Conservation (phyloP, 768 basidiomycete species). For the Coprinopsis cinerea region DNA sequence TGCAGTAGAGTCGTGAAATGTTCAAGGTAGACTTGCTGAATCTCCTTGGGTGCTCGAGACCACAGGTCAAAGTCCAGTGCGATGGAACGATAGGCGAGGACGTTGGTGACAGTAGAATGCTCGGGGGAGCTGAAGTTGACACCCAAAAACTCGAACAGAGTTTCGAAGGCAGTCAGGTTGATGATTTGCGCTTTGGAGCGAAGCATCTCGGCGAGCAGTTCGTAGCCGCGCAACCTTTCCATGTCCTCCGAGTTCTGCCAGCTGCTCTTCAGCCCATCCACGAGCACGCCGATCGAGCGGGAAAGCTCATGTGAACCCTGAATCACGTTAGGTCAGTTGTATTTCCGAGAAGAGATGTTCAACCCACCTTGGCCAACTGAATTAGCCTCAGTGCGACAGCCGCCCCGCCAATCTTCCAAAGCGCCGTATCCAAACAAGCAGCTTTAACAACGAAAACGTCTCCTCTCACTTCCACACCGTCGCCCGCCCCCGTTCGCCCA, state of each 20-base stretch:
- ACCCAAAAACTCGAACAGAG: conserved; percentile 81
- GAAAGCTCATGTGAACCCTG: conserved; percentile 77
- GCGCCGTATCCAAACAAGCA: conserved; percentile 60
- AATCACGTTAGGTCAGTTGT: not conserved
- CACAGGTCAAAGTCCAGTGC: conserved; percentile 91
- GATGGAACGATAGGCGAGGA: conserved; percentile 74
- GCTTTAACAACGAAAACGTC: conserved; percentile 58
- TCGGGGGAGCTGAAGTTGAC: conserved; percentile 77
- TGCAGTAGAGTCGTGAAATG: conserved; percentile 75
- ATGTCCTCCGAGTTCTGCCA: conserved; percentile 97
- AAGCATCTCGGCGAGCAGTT: conserved; percentile 72
- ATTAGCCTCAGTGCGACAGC: conserved; percentile 68
- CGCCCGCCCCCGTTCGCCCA: conserved; percentile 12
- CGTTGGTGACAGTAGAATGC: conserved; percentile 81
- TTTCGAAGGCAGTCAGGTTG: conserved; percentile 77
- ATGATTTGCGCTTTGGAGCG: conserved; percentile 67
- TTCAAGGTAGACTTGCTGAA: conserved; percentile 75
- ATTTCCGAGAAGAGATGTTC: not conserved
- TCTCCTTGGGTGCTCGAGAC: conserved; percentile 62
- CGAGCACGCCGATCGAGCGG: conserved; percentile 61
- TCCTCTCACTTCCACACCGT: conserved; percentile 28
- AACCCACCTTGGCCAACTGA: conserved; percentile 63
- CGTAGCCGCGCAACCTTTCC: conserved; percentile 86
- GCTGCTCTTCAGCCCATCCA: conserved; percentile 72
- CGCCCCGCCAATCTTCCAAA: conserved; percentile 83